Percentiles rank a stretch among this genome's conserved stretches.
phyloP scores from a whole-genome alignment of 495 filamentous ascomycete genomes.

The Parathielavia hyrcaniae region DNA sequence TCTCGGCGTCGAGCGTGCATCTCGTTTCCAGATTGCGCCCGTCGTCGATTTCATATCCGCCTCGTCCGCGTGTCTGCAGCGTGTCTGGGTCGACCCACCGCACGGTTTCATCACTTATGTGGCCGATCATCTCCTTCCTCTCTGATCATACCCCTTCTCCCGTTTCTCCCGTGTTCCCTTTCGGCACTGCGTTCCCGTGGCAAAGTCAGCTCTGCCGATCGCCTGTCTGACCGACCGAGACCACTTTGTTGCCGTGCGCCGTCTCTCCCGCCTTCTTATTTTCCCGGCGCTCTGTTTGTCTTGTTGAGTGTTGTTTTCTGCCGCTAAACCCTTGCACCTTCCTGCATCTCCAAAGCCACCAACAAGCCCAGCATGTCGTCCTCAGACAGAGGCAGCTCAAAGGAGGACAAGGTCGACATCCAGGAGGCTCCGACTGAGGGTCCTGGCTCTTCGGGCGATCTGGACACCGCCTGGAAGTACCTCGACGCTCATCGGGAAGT shows the following conservation, averaged over 20 bases:
- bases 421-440: not conserved
- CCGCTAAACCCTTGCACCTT: constrained; percentile 1
- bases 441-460: constrained; percentile 8
- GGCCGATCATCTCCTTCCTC: constrained; percentile 9
- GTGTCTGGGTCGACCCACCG: constrained; percentile 1
- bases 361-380: constrained; percentile 14
- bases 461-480: constrained; percentile 35
- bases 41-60: constrained; percentile 7
- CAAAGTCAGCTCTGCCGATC: constrained; percentile 11
- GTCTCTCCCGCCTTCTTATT: not conserved
- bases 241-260: not conserved
- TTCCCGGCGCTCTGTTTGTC: not conserved
- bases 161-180: constrained; percentile 6
- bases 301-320: not conserved
- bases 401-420: constrained; percentile 7
- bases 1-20: not conserved
- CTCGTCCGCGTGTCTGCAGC: not conserved
- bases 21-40: not conserved
- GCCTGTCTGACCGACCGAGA: constrained; percentile 3
- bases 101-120: constrained; percentile 15
- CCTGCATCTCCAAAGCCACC: too few relatives aligned
- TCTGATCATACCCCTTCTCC: constrained; percentile 6
- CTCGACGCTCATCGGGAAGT: constrained; percentile 30
- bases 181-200: constrained; percentile 17
- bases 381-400: constrained; percentile 17